phyloP scores from a whole-genome alignment of 495 filamentous ascomycete genomes.

The Bacidia gigantensis region DNA sequence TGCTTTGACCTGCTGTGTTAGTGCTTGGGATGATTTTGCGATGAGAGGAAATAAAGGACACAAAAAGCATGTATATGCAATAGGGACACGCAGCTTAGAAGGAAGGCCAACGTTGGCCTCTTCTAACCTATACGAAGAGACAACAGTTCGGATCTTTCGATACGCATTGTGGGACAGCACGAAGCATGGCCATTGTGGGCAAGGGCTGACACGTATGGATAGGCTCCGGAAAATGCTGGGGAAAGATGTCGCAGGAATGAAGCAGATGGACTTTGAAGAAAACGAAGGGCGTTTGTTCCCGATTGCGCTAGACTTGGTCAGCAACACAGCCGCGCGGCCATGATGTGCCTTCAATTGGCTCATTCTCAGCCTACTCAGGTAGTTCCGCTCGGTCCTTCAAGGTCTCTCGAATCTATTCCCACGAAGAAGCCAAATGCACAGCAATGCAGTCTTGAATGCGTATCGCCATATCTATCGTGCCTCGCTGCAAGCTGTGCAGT shows the following conservation, averaged over 20 bases:
- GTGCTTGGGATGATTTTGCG: background rate
- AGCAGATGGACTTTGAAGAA: too few species aligned
- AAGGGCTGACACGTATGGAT: too few species aligned
- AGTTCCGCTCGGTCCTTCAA: too few species aligned
- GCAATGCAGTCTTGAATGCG: slow-evolving; percentile 41
- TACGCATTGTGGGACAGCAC: background rate
- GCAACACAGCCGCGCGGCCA: too few species aligned
- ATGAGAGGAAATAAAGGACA: background rate
- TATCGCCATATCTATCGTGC: slow-evolving; percentile 70
- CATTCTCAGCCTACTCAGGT: too few species aligned
- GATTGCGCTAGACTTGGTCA: too few species aligned
- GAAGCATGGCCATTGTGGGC: background rate
- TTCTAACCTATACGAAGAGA: background rate
- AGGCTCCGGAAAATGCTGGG: too few species aligned
- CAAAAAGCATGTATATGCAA: background rate
- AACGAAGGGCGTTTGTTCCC: too few species aligned
- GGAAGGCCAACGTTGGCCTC: background rate
- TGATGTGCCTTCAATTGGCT: too few species aligned
- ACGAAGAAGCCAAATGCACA: background rate
- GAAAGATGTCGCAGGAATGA: too few species aligned
- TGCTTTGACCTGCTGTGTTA: background rate
- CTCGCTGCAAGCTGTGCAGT: slow-evolving; percentile 64
- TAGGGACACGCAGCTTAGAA: background rate
- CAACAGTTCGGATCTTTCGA: background rate
- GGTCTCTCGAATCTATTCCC: too few species aligned